phyloP scores from a whole-genome alignment of 2,329 filamentous ascomycete genomes.

The Arthrobotrys sphaeroides region DNA sequence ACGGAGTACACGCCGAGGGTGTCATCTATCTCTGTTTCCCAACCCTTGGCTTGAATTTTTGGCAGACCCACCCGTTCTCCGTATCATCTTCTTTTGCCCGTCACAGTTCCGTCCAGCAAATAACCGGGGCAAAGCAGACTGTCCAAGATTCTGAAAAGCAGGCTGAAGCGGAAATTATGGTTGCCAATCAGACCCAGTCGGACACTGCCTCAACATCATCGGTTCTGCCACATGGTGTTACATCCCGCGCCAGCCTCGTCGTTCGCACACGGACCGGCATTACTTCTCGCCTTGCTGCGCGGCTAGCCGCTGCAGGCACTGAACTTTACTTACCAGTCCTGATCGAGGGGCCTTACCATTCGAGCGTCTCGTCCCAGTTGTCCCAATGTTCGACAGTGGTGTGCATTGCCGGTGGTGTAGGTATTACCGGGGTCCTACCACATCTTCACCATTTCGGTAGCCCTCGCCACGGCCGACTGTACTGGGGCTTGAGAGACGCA shows the following conservation, averaged over 20 bases:
- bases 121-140: neutral
- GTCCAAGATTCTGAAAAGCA: neutral
- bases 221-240: neutral
- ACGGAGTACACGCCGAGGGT: slow-evolving; percentile 47
- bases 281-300: slow-evolving; percentile 8
- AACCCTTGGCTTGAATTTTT: slow-evolving; percentile 60
- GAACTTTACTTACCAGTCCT: slow-evolving; percentile 19
- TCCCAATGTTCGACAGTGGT: slow-evolving; percentile 58
- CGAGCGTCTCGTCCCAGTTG: slow-evolving; percentile 37
- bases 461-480: slow-evolving; percentile 27
- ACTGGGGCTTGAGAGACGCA: slow-evolving; percentile 21
- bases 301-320: neutral
- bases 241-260: neutral
- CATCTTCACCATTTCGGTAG: slow-evolving; percentile 6
- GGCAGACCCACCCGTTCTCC: slow-evolving; percentile 62
- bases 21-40: slow-evolving; percentile 61
- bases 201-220: slow-evolving; percentile 16
- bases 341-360: slow-evolving; percentile 49
- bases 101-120: neutral
- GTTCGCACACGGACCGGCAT: slow-evolving; percentile 14
- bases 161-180: slow-evolving; percentile 1
- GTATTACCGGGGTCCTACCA: slow-evolving; percentile 59
- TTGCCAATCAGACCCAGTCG: neutral
- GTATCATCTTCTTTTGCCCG: slow-evolving; percentile 55
- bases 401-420: slow-evolving; percentile 60